phyloP scores from a whole-genome alignment of 805 yeast genomes.

The Wickerhamiella sergipiensis region DNA sequence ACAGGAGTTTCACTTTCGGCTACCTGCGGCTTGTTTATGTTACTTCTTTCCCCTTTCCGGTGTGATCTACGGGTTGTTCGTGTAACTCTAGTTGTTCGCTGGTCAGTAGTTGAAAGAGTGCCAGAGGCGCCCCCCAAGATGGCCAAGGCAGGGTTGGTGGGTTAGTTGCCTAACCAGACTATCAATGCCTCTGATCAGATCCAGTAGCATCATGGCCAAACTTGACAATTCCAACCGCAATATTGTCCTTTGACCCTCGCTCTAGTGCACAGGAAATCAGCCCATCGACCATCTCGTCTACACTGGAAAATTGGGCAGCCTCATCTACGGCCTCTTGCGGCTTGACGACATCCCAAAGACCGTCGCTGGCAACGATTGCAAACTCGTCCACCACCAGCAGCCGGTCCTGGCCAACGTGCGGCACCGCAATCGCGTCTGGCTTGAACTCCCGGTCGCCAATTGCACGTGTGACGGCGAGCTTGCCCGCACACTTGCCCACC shows the following conservation, averaged over 20 bases:
- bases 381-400: slow-evolving; percentile 40
- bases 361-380: slow-evolving; percentile 74
- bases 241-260: slow-evolving; percentile 11
- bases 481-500: slow-evolving; percentile 47
- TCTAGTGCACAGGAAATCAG: slow-evolving; percentile 8
- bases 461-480: slow-evolving; percentile 70
- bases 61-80: too few species aligned
- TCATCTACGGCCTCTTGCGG: slow-evolving; percentile 61
- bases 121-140: too few species aligned
- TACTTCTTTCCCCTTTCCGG: too few species aligned
- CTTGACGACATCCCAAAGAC: slow-evolving; percentile 74
- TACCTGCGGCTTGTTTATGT: too few species aligned
- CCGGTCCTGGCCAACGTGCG: slow-evolving; percentile 56
- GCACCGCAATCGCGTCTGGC: slow-evolving; percentile 58
- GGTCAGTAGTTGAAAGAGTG: too few species aligned
- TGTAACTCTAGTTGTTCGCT: too few species aligned
- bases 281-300: slow-evolving; percentile 7
- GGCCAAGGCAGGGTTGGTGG: too few species aligned
- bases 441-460: slow-evolving; percentile 72
- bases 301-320: slow-evolving; percentile 24
- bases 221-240: slow-evolving; percentile 12
- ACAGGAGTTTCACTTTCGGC: too few species aligned
- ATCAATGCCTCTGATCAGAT: too few species aligned
- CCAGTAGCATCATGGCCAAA: too few species aligned
- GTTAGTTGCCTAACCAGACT: too few species aligned